These are phyloP conservation scores for Xylaria nigripes DNA, from an alignment of 495 filamentous ascomycete species.

Conservation along the genomic window DNA sequence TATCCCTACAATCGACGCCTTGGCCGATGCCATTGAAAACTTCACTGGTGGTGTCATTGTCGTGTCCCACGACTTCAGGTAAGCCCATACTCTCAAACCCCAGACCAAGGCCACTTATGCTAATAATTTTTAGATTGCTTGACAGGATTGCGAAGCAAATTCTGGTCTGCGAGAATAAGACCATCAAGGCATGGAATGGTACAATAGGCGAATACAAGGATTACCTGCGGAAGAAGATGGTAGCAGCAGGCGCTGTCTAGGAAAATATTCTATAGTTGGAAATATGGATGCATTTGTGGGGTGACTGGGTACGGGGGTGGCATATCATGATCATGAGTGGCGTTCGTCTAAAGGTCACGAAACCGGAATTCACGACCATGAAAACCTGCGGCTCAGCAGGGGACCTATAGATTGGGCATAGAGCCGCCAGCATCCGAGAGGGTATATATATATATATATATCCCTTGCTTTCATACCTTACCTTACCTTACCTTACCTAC, in stretches of 20 bases:
- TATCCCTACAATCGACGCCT: conserved; percentile 96
- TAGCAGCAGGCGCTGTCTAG: conserved; percentile 54
- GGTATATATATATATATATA: no score
- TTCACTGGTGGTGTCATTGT: conserved; percentile 96
- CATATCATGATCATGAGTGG: not conserved
- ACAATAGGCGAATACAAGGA: conserved; percentile 94
- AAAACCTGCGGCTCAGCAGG: no score
- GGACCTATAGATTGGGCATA: no score
- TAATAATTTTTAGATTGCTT: conserved; percentile 56
- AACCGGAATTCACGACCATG: no score
- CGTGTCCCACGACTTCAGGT: conserved; percentile 98
- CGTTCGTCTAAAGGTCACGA: no score
- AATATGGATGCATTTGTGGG: not conserved
- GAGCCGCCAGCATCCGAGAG: no score
- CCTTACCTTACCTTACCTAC: no score
- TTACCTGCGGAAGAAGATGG: conserved; percentile 97
- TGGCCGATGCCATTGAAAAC: conserved; percentile 95
- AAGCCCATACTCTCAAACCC: conserved; percentile 20
- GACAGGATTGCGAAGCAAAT: conserved; percentile 99
- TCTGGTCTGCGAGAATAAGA: conserved; percentile 95
- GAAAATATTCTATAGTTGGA: not conserved
- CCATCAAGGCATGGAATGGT: conserved; percentile 81
- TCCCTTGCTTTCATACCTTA: no score
- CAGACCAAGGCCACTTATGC: not conserved
- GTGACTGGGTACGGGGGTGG: not conserved